Percentiles rank a stretch among this genome's conserved stretches.
phyloP scores from a whole-genome alignment of 2,329 filamentous ascomycete species.

The Rasamsonia emersonii region DNA sequence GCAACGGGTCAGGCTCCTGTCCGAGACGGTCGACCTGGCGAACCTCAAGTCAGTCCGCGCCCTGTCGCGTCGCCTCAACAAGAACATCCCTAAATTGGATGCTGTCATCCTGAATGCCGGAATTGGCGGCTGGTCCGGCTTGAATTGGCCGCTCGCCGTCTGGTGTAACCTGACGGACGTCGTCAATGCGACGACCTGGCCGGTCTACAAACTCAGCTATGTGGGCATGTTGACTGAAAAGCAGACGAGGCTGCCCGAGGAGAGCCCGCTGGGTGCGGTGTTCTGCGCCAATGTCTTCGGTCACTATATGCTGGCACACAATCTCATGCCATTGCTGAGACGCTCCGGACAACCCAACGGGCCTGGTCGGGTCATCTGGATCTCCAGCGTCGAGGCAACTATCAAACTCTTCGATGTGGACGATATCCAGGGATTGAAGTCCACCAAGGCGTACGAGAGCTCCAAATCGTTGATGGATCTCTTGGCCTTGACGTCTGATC shows the following conservation, averaged over 20 bases:
- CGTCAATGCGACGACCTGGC: constrained; percentile 64
- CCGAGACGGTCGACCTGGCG: constrained; percentile 52
- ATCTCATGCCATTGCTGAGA: constrained; percentile 64
- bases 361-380: constrained; percentile 70
- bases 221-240: constrained; percentile 46
- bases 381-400: constrained; percentile 69
- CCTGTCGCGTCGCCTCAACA: constrained; percentile 42
- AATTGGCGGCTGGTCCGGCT: constrained; percentile 74
- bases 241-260: constrained; percentile 40
- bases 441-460: constrained; percentile 65
- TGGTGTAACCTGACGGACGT: constrained; percentile 53
- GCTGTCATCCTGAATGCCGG: constrained; percentile 79
- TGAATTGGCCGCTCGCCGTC: constrained; percentile 58
- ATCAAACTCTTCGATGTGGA: constrained; percentile 48
- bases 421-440: constrained; percentile 68
- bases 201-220: constrained; percentile 61
- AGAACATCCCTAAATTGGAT: constrained; percentile 61
- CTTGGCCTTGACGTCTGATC: constrained; percentile 61
- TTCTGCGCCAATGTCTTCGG: constrained; percentile 93
- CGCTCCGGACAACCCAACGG: constrained; percentile 33
- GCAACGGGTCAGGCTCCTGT: constrained; percentile 41
- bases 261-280: constrained; percentile 64
- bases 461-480: constrained; percentile 83
- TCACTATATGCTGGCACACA: constrained; percentile 82
- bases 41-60: constrained; percentile 47